A percentile compares a stretch with the other conserved stretches of the same genome.
These are phyloP conservation scores for Mycena epipterygia DNA, from an alignment of 768 basidiomycete genomes.

Conservation along the genomic window DNA sequence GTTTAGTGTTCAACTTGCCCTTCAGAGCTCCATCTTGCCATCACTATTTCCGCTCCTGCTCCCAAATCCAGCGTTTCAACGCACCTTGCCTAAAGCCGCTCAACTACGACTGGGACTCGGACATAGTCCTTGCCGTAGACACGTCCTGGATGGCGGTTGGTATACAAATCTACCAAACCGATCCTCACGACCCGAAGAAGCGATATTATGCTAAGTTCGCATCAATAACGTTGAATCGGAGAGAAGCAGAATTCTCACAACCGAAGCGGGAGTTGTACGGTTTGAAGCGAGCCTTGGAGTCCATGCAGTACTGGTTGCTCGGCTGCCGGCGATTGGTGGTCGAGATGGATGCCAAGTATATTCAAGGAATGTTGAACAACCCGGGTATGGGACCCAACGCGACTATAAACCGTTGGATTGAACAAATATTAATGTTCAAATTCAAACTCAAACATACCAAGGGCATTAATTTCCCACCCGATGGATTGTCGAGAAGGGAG, in stretches of 20 bases:
- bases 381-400: constrained; percentile 51
- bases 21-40: too few relatives aligned
- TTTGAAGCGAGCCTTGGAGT: constrained; percentile 42
- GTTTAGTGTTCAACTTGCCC: too few relatives aligned
- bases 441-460: constrained; percentile 49
- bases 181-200: constrained; percentile 35
- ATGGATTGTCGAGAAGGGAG: constrained; percentile 47
- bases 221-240: constrained; percentile 53
- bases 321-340: constrained; percentile 47
- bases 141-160: constrained; percentile 50
- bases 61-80: too few relatives aligned
- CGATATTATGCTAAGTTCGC: constrained; percentile 49
- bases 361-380: constrained; percentile 50
- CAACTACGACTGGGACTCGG: constrained; percentile 41
- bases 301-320: constrained; percentile 36
- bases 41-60: too few relatives aligned
- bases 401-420: constrained; percentile 54
- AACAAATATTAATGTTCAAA: constrained; percentile 47
- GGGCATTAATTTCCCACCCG: constrained; percentile 43
- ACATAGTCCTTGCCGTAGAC: constrained; percentile 48
- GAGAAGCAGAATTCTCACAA: constrained; percentile 52
- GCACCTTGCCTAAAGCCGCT: constrained; percentile 45
- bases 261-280: constrained; percentile 58
- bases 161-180: constrained; percentile 52
- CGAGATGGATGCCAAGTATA: constrained; percentile 50